Base-by-base conservation (phyloP, 1,284 basidiomycete species). In the Trametes pubescens region DNA sequence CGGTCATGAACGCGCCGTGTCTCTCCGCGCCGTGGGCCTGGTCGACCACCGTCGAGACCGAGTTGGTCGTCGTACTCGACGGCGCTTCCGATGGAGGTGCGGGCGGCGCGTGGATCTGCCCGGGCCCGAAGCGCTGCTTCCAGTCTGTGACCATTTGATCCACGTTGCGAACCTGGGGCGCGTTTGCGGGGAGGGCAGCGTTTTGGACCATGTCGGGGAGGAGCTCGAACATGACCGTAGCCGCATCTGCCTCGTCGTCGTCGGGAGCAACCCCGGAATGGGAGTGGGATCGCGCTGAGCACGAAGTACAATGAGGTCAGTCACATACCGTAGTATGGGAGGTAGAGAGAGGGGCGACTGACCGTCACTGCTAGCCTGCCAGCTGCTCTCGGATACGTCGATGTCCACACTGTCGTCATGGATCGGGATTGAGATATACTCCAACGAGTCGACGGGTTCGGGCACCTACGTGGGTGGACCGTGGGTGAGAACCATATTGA, bases 311-410 rank as follows among this genome's bases (percentile, higher is more conserved):
- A 2, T 13, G 29, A 51, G 18, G 9, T 59, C 51, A 43, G 48
- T 35, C 38, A 26, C 7, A 18, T 4, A 7, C 13, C 37, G 13
- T 11, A 4, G 6, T 13, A 7, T 7, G 40, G 11, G 32, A 9
- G 10, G 38, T 14, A 7, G 18, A 10, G 26, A 14, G 35, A 14
- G 22, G 5, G 8, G 4, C 34, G 4, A 64, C 75, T 65, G 64
- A 83, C 82, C 79, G 65, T 77, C 72, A 58, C 76, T 79, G 65
- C 80, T 79, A 10, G 81, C 80, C 26, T 73, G 72, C 82, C 83
- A 86, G 63, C 80, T 79, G 21, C 83, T 84, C 65, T 82, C 82
- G n/a, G 82, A 82, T 43, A 74, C 72, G 54, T 73, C 74, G 66
- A 76, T 73, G 54, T 65, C 70, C 52, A 52, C 24, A 63, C 59